These are phyloP conservation scores for Fraxinus greggii DNA, from an alignment of 305 asterid genomes.

Conservation along the genomic window DNA sequence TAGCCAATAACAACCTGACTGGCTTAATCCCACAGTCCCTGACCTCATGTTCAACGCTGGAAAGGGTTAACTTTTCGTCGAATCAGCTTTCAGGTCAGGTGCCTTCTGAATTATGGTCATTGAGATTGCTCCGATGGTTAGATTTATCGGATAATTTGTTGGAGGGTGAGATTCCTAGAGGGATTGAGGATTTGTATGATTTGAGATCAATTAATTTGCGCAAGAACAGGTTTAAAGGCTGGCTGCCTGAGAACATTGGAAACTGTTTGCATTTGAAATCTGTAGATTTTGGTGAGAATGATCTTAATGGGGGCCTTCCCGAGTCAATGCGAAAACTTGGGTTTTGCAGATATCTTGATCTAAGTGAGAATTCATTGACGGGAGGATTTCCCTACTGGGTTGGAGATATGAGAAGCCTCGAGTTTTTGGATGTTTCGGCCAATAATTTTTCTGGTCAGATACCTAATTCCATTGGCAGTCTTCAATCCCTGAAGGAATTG, in stretches of 20 bases:
- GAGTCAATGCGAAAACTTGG: conserved; percentile 51
- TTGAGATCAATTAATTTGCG: conserved; percentile 49
- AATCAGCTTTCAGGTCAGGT: conserved; percentile 65
- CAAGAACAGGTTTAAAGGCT: conserved; percentile 51
- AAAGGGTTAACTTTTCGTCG: conserved; percentile 56
- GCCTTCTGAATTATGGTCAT: conserved; percentile 50
- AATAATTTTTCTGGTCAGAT: conserved; percentile 58
- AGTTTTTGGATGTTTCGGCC: conserved; percentile 54
- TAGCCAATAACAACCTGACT: conserved; percentile 62
- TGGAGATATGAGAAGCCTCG: conserved; percentile 65
- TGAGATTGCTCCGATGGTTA: conserved; percentile 48
- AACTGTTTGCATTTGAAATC: conserved; percentile 48
- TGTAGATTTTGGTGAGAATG: conserved; percentile 56
- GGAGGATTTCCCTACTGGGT: conserved; percentile 78
- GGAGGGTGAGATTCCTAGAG: conserved; percentile 64
- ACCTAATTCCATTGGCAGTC: conserved; percentile 48
- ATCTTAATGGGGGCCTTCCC: conserved; percentile 56
- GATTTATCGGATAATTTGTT: conserved; percentile 69
- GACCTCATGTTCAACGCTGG: conserved; percentile 52
- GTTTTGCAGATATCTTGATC: conserved; percentile 44
- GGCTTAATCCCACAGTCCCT: conserved; percentile 61
- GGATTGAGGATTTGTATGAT: conserved; percentile 43
- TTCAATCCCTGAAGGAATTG: conserved; percentile 46
- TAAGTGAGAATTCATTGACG: conserved; percentile 46
- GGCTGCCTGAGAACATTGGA: conserved; percentile 62